Evolutionary conservation across 345 rosid genomes (phyloP), one percentile per base, ranked within the genome.

Genomic region (Citrus trifoliata): DNA sequence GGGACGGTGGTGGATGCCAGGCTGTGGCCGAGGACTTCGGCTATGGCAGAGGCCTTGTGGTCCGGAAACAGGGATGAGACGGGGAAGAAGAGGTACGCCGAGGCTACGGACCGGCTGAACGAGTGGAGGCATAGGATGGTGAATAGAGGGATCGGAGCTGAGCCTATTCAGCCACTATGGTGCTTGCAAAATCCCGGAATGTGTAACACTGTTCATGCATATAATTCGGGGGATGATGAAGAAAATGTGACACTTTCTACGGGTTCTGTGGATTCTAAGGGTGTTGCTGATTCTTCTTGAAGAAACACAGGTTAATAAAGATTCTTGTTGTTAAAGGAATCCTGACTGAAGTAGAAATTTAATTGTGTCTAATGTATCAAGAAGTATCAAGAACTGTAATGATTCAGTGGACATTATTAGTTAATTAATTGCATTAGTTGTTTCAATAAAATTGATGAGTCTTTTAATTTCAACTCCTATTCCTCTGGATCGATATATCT

Each of bases 91-190:
- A 88, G 98, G 76, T 87, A 74, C 40, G 93, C 93, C 8, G 91
- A 88, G 78, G 97, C 95, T 4, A 86, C 85, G 37, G 91, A 95
- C 76, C 80, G 98, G 78, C 81, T 93, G 86, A 90, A 86, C 64
- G 91, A 80, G 21, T 93, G 98, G 99, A 87, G 99, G 84, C 78
- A 89, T 70, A 92, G 96, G 81, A 90, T 93, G 99, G 98, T 91
- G 6, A 80, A 79, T 16, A 88, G 95, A 84, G 98, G 97, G 59
- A 79, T 92, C n/a, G 78, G 86, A 4, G 98, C 98, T 38, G 99
- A 95, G 77, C 98, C 97, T 16, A 86, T 93, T 71, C 98, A 95
- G 78, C 98, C 97, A 6, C 91, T 93, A 21, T 93, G 98, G 96
- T 93, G 99, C 69, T 9, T 90, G 61, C 84, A 74, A 83, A 91